A percentile compares a stretch with the other conserved stretches of the same genome.
Evolutionary conservation across 352 stramenopile species (phyloP).

Genomic region (Phytophthora nicotianae): DNA sequence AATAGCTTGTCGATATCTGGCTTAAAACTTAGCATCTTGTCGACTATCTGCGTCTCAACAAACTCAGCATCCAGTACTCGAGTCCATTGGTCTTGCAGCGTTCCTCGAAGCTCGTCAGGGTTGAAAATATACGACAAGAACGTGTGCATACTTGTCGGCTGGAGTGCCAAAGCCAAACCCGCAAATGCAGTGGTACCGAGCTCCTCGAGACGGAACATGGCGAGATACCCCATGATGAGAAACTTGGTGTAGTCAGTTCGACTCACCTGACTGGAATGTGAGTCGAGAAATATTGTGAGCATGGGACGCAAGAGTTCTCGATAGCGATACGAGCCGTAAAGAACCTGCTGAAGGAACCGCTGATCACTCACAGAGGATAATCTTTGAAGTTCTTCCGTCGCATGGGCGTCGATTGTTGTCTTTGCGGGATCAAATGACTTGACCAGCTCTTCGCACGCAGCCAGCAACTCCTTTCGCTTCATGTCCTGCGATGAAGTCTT

Average conservation of each 20-base stretch:
- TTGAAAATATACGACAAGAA: conserved; percentile 91
- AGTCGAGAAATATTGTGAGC: conserved; percentile 84
- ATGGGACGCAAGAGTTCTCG: conserved; percentile 81
- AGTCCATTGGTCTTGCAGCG: conserved; percentile 81
- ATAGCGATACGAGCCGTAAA: conserved; percentile 92
- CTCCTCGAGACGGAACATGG: conserved; percentile 90
- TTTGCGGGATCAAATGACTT: conserved; percentile 79
- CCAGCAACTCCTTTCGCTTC: conserved; percentile 82
- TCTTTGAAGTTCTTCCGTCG: conserved; percentile 61
- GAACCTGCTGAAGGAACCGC: conserved; percentile 85
- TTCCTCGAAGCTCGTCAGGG: conserved; percentile 57
- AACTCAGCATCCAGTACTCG: conserved; percentile 85
- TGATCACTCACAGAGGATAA: conserved; percentile 45
- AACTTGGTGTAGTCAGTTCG: conserved; percentile 91
- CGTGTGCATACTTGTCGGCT: conserved; percentile 87
- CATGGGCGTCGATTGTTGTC: conserved; percentile 78
- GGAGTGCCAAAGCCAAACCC: conserved; percentile 58
- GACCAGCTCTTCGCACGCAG: conserved; percentile 70
- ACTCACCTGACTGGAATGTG: conserved; percentile 75
- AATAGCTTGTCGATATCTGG: conserved; percentile 48
- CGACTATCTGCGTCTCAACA: conserved; percentile 76
- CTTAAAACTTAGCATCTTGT: conserved; percentile 57
- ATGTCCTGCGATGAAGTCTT: conserved; percentile 33
- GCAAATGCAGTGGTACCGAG: conserved; percentile 74
- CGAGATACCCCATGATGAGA: conserved; percentile 89